A percentile compares a stretch with the other conserved stretches of the same genome.
Evolutionary conservation across 148 eudicot species (phyloP).

Genomic region (Tetragonia tetragonoides): DNA sequence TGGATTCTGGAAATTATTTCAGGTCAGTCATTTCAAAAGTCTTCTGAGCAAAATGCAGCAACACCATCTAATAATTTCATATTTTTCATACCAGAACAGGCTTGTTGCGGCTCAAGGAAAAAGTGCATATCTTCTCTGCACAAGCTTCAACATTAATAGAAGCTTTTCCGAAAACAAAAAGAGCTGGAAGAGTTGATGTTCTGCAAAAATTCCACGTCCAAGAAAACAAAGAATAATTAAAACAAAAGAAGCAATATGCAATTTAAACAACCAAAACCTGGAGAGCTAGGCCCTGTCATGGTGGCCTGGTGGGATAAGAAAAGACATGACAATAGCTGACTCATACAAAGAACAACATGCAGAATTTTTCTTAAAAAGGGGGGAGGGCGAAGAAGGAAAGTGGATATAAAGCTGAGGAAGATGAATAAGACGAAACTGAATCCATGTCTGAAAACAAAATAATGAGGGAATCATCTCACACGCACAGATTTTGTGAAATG

Average conservation of each 20-base stretch:
- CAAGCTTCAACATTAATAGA: slow-evolving; percentile 44
- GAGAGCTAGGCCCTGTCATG: neutral
- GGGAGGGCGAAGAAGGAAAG: too few relatives aligned
- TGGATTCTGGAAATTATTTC: too few relatives aligned
- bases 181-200: slow-evolving; percentile 85
- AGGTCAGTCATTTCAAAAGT: too few relatives aligned
- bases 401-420: neutral
- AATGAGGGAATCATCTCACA: neutral
- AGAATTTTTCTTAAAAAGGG: neutral
- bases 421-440: neutral
- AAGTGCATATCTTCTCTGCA: slow-evolving; percentile 41
- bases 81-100: slow-evolving; percentile 57
- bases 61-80: neutral
- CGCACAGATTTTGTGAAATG: neutral
- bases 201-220: slow-evolving; percentile 33
- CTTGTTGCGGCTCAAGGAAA: slow-evolving; percentile 41
- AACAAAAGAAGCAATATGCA: neutral
- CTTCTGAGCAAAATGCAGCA: neutral
- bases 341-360: neutral
- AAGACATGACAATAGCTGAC: neutral
- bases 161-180: slow-evolving; percentile 75
- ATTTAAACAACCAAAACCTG: neutral
- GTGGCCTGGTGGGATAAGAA: neutral
- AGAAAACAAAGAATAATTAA: neutral
- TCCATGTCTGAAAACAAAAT: neutral